Conservation (phyloP, 2,329 filamentous ascomycete species). For the Tolypocladium cylindrosporum region DNA sequence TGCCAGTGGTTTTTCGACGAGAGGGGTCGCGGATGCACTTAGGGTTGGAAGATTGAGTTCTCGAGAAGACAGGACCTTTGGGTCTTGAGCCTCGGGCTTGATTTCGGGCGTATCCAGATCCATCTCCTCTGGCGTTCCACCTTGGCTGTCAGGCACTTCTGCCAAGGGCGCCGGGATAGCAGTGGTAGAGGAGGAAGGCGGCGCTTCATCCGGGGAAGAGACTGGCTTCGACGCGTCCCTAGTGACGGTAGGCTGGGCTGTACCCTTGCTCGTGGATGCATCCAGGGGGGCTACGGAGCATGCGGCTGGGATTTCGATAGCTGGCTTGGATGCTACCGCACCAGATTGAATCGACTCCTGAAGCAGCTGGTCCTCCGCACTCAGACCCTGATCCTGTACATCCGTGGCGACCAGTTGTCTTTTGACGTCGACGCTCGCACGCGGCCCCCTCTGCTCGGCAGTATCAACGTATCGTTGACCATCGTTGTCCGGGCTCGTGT, state of each 20-base stretch:
- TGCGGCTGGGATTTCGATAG: slow-evolving; percentile 1
- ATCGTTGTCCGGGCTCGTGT: slow-evolving; percentile 66
- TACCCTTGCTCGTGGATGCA: slow-evolving; percentile 1
- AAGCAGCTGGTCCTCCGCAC: slow-evolving; percentile 33
- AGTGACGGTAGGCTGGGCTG: too few relatives aligned
- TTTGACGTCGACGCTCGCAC: slow-evolving; percentile 15
- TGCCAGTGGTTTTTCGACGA: background rate
- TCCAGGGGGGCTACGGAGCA: slow-evolving; percentile 1
- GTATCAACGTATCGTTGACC: slow-evolving; percentile 43
- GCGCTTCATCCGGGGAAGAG: background rate
- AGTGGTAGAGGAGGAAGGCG: background rate
- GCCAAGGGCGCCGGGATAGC: background rate
- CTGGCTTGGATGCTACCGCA: slow-evolving; percentile 10
- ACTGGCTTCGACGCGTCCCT: background rate
- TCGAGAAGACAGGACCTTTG: background rate
- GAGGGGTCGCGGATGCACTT: slow-evolving; percentile 6
- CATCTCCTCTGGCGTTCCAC: slow-evolving; percentile 21
- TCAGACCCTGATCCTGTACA: slow-evolving; percentile 1
- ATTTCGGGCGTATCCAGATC: slow-evolving; percentile 21
- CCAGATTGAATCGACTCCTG: slow-evolving; percentile 29
- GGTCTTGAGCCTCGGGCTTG: slow-evolving; percentile 7
- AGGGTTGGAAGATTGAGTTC: slow-evolving; percentile 3
- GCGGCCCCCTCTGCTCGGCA: slow-evolving; percentile 31
- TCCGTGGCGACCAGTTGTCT: background rate
- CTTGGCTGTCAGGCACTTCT: slow-evolving; percentile 26